Evolutionary conservation across 495 filamentous ascomycete species (phyloP).

Genomic region (Neurospora tetrasperma): DNA sequence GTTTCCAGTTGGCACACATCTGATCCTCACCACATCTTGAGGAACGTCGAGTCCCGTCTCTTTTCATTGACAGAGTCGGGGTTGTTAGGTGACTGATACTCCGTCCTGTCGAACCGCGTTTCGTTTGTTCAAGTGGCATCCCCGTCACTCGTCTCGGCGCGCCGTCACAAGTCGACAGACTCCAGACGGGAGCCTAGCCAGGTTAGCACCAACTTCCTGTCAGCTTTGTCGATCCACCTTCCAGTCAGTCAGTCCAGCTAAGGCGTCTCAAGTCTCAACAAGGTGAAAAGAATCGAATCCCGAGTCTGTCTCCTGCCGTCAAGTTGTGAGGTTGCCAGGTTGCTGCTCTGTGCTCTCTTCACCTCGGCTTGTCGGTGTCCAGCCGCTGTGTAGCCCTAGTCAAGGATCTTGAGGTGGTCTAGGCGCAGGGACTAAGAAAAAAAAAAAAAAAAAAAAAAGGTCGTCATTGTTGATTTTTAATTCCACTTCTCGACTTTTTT

Average conservation of each 20-base stretch:
- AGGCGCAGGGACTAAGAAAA: constrained; percentile 1
- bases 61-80: neutral
- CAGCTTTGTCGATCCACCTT: neutral
- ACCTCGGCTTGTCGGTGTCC: neutral
- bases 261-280: neutral
- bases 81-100: neutral
- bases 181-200: neutral
- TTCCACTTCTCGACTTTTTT: neutral
- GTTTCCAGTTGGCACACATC: neutral
- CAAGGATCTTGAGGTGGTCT: neutral
- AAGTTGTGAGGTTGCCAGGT: neutral
- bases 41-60: too few relatives aligned
- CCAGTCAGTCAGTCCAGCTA: neutral
- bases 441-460: constrained; percentile 12
- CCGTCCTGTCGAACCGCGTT: neutral
- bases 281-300: neutral
- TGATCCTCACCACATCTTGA: neutral
- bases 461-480: constrained; percentile 10
- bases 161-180: neutral
- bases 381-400: neutral
- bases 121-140: neutral
- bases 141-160: neutral
- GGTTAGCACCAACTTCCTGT: neutral
- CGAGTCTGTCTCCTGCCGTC: neutral
- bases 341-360: neutral